Percentiles rank a stretch among this genome's conserved stretches.
Conservation (phyloP, 345 rosid genomes). For the Hibiscus tridactylites region DNA sequence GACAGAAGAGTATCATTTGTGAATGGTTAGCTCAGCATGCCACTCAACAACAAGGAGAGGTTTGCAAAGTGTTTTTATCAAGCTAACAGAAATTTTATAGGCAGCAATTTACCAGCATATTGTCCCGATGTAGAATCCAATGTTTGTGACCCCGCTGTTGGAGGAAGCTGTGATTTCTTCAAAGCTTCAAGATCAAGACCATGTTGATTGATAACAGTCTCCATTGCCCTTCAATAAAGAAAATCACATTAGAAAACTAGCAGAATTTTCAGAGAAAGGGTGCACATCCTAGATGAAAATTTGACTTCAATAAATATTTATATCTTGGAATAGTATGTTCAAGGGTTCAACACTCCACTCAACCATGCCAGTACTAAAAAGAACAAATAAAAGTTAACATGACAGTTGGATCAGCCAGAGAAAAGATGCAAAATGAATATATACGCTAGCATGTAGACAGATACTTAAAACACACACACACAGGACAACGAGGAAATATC, state of each 20-base stretch:
- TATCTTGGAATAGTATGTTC: conserved; percentile 4
- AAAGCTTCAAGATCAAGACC: conserved; percentile 91
- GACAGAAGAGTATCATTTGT: conserved; percentile 15
- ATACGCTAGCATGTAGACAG: not conserved
- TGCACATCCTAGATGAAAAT: not conserved
- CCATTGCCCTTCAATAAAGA: conserved; percentile 73
- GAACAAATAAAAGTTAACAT: not conserved
- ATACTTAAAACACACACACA: not conserved
- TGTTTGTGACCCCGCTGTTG: conserved; percentile 53
- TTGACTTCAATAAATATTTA: not conserved
- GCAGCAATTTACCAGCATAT: conserved; percentile 49
- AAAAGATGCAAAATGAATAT: not conserved
- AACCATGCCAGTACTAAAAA: not conserved
- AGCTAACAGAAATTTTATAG: conserved; percentile 1
- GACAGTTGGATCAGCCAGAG: not conserved
- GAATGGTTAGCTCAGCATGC: conserved; percentile 1
- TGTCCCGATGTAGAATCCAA: conserved; percentile 59
- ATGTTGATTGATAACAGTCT: conserved; percentile 85
- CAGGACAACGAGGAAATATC: not conserved
- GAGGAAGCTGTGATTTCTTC: conserved; percentile 65
- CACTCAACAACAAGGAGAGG: not conserved
- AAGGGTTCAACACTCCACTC: not conserved
- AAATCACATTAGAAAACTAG: conserved; percentile 14
- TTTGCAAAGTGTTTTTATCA: not conserved
- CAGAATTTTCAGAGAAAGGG: not conserved